Base-by-base conservation (phyloP, 495 filamentous ascomycete species). In the Penicillium chermesinum region DNA sequence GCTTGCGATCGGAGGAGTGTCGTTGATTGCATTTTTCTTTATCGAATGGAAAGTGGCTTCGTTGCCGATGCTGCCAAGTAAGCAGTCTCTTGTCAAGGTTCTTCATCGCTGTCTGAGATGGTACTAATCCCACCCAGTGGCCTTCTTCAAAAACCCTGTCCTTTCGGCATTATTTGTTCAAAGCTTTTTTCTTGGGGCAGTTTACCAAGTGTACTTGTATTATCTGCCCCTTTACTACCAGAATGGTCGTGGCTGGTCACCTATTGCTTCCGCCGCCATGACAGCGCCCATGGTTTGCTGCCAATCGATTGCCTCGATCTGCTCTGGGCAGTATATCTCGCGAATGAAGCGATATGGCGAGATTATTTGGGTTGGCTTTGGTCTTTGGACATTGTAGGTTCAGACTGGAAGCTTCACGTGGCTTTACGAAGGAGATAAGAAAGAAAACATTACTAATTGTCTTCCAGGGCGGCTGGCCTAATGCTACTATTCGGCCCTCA, bases 1-100 rank as follows among this genome's bases (percentile, higher is more conserved):
- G 77, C 69, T 86, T 22, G 58, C 63, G 1, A 69, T 84, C 20
- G 78, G 80, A 22, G 61, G 58, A 3, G 62, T 71, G 17, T 63
- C 68, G 0, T 53, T 76, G 20, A 36, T 78, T 34, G 56, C 66
- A 0, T 85, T 83, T 52, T 45, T 78, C 17, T 52, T 81, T 7
- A 72, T 78, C 37, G 79, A 85, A 48, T 81, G 78, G 75, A 80
- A 76, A 51, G 60, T 77, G 37, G 76, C 80, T 3, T 45, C 65
- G 8, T 61, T 85, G 42, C 80, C 80, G 2, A 83, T 85, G 72
- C 72, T 83, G 60, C 79, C 79, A 44, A 50, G 76, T 80, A 72
- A 45, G 25, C 25, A 10, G 69, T 59, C 35, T 15, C 13, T 7
- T 7, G 22, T 7, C 8, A 17, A 4, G 10, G 2, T 38, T 45